Percentiles rank a stretch among this genome's conserved stretches.
These are phyloP conservation scores for Penicillium paxilli DNA, from an alignment of 495 filamentous ascomycete species.

Conservation along the genomic window DNA sequence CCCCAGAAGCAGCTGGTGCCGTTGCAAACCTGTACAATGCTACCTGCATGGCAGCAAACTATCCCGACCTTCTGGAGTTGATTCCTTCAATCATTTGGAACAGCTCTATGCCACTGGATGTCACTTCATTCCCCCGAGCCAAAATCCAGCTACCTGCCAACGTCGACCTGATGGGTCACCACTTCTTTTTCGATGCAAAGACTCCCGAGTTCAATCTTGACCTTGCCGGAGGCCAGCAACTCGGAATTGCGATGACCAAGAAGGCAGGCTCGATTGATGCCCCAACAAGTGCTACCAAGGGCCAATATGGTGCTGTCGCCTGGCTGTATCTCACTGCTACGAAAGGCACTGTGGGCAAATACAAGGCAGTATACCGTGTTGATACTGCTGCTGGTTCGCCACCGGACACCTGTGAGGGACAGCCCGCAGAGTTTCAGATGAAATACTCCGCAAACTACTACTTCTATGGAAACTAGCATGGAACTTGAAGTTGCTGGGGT, in stretches of 20 bases:
- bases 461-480: slow-evolving; percentile 44
- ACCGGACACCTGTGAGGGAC: slow-evolving; percentile 71
- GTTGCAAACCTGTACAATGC: slow-evolving; percentile 85
- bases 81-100: slow-evolving; percentile 43
- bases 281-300: slow-evolving; percentile 55
- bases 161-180: slow-evolving; percentile 64
- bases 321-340: slow-evolving; percentile 51
- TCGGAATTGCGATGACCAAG: slow-evolving; percentile 62
- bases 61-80: slow-evolving; percentile 59
- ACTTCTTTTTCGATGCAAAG: slow-evolving; percentile 68
- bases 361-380: slow-evolving; percentile 80
- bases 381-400: slow-evolving; percentile 81
- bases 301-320: slow-evolving; percentile 63
- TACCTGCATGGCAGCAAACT: slow-evolving; percentile 70
- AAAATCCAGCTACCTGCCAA: slow-evolving; percentile 40
- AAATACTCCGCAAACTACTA: slow-evolving; percentile 83
- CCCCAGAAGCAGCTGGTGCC: slow-evolving; percentile 70
- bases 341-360: slow-evolving; percentile 55
- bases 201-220: slow-evolving; percentile 81
- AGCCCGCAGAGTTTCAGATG: slow-evolving; percentile 62
- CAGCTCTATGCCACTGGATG: slow-evolving; percentile 41
- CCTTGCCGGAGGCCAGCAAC: slow-evolving; percentile 48
- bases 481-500: background rate
- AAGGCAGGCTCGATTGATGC: slow-evolving; percentile 58
- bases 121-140: slow-evolving; percentile 41